A percentile compares a stretch with the other conserved stretches of the same genome.
Conservation (phyloP, 805 yeast species). For the Zygosaccharomyces siamensis region DNA sequence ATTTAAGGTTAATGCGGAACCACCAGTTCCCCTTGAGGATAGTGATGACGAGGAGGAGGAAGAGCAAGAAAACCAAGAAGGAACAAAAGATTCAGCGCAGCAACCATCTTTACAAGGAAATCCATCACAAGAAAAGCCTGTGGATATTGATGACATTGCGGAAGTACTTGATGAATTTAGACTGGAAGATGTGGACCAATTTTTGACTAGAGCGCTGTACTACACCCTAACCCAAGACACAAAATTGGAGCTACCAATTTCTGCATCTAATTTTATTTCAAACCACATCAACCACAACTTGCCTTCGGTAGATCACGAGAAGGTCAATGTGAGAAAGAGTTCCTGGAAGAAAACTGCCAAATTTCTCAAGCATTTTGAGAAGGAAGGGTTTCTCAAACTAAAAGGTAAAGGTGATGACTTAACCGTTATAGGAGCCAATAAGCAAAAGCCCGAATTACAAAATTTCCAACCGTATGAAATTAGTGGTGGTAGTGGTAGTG, state of each 20-base stretch:
- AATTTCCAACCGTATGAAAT: slow-evolving; percentile 62
- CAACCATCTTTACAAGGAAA: slow-evolving; percentile 15
- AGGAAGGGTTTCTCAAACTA: slow-evolving; percentile 56
- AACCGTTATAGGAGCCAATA: slow-evolving; percentile 48
- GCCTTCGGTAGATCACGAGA: slow-evolving; percentile 55
- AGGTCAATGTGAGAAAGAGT: slow-evolving; percentile 66
- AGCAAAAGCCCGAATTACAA: slow-evolving; percentile 45
- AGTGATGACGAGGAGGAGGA: slow-evolving; percentile 11
- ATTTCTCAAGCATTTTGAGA: slow-evolving; percentile 82
- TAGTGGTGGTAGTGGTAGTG: slow-evolving; percentile 20
- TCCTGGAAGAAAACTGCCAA: slow-evolving; percentile 88
- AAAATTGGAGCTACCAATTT: slow-evolving; percentile 56
- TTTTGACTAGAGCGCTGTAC: slow-evolving; percentile 64
- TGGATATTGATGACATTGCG: slow-evolving; percentile 29
- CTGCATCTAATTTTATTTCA: slow-evolving; percentile 72
- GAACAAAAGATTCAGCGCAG: slow-evolving; percentile 7
- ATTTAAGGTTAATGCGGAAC: slow-evolving; percentile 42
- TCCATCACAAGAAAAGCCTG: slow-evolving; percentile 7
- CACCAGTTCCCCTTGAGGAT: slow-evolving; percentile 37
- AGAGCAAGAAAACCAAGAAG: slow-evolving; percentile 6
- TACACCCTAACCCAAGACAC: slow-evolving; percentile 57
- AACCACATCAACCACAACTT: slow-evolving; percentile 62
- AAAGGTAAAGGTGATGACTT: slow-evolving; percentile 87
- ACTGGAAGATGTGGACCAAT: slow-evolving; percentile 65
- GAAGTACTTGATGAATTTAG: slow-evolving; percentile 41